Evolutionary conservation across 139 green algal genomes (phyloP), one percentile per base, ranked within the genome.

Genomic region (Bryopsis sp.): DNA sequence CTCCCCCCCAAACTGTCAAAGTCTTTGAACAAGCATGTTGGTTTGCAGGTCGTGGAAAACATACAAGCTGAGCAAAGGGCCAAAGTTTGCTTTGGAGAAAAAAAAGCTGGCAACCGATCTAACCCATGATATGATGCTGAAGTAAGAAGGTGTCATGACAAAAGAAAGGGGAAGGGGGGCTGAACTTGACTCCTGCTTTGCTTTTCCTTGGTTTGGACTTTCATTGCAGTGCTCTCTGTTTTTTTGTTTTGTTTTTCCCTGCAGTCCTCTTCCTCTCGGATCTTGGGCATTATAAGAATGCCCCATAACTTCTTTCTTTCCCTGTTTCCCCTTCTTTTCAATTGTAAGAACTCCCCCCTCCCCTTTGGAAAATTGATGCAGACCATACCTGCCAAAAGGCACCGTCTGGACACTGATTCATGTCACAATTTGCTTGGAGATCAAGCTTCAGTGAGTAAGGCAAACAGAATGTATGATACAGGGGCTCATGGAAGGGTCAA

Each of bases 21-120:
- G 8, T 24, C 33, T 59, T 58, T 5, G 57, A 47, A 15, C 22
- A 67, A 35, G 2, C 11, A 59, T 28, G 35, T 70, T 54, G 37
- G 15, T 37, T 2, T 71, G 32, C 76, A 86, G 77, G 57, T 66
- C 78, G 3, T 91, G 86, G 86, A 96, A 85, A 72, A 95, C 89
- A 24, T 97, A 89, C 74, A 74, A 71, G 43, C 65, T 97, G 35
- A 74, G 36, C 65, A 96, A 95, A 71, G 95, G 95, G 0, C 76
- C 93, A 57, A 90, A 96, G 76, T 99, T 97, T 85, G 90, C 93
- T 22, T 73, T 97, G 71, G 76, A 97, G 78, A 79, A 84, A 32
- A 89, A 86, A 50, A 95, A 96, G 84, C 68, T 78, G n/a, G 86
- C 83, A 31, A 97, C 93, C 1, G 95, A 99, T 73, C 82, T 99